Evolutionary conservation across 176 grass and related monocot genomes (phyloP), one percentile per base, ranked within the genome.

Genomic region (Secale cereale): DNA sequence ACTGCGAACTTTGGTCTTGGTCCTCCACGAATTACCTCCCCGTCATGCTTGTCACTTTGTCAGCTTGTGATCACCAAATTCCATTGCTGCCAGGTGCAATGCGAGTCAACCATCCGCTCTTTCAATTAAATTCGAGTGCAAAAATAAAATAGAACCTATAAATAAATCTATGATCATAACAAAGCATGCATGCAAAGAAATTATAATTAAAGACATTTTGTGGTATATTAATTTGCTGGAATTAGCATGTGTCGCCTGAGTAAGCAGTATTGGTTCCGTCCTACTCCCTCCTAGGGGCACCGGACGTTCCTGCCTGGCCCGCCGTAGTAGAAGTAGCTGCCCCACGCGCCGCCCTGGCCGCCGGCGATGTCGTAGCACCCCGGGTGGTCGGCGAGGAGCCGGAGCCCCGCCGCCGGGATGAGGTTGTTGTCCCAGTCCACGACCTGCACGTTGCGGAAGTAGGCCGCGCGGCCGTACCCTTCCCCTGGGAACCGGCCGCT

Each of bases 351-450:
- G 65, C 93, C 93, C 77, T 62, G 70, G 52, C 89, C 91, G 32
- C 92, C 91, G 80, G 87, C 84, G 80, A 94, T 93, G 82, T 90
- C 91, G 76, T 98, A 98, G 65, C 95, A 95, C 2, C 59, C 76
- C 0, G 95, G 95, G 23, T 84, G 85, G 81, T 94, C 95, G 6
- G 92, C 92, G 54, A 94, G 84, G 7, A 94, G 72, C 10, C 88
- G 89, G 40, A 98, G 87, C 37, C 81, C 90, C 11, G 91, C 59
- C 22, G 82, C 76, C 2, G 91, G 87, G 48, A 97, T 88, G 59
- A 97, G 83, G 82, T 75, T 87, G 43, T 94, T 97, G 50, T 94
- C 95, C 92, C 92, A 94, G 81, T 94, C 95, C 22, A 97, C 95
- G 57, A 94, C 65, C 83, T 94, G 92, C 28, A 86, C 52, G 70